phyloP scores from a whole-genome alignment of 345 rosid genomes.

The Raphanus sativus region DNA sequence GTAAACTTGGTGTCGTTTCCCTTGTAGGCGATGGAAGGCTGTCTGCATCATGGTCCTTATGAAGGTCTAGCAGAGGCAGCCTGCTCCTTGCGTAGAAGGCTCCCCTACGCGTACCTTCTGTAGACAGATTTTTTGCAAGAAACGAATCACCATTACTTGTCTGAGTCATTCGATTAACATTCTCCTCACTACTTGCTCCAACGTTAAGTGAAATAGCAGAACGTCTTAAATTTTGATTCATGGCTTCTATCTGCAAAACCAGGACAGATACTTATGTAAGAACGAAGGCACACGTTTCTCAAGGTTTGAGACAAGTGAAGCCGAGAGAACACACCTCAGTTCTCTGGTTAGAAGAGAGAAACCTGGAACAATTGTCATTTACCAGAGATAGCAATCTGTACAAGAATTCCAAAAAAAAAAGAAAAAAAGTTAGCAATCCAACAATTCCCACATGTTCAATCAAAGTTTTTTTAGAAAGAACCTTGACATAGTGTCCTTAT shows the following conservation, averaged over 20 bases:
- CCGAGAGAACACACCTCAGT: conserved; percentile 59
- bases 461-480: conserved; percentile 18
- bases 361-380: conserved; percentile 47
- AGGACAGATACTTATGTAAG: conserved; percentile 26
- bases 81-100: conserved; percentile 48
- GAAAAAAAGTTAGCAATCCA: conserved; percentile 16
- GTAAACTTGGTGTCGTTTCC: conserved; percentile 58
- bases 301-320: neutral
- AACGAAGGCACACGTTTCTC: conserved; percentile 20
- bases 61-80: conserved; percentile 88
- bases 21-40: conserved; percentile 96
- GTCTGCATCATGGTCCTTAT: conserved; percentile 89
- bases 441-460: neutral
- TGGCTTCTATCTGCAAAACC: conserved; percentile 58
- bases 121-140: conserved; percentile 30
- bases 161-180: conserved; percentile 36
- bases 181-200: conserved; percentile 38
- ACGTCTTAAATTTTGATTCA: conserved; percentile 43
- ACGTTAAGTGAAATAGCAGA: conserved; percentile 28
- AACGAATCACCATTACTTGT: conserved; percentile 38
- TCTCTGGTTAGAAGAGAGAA: conserved; percentile 53
- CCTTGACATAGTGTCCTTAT: conserved; percentile 65
- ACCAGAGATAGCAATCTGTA: conserved; percentile 65
- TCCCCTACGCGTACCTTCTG: conserved; percentile 50
- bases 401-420: conserved; percentile 1